Conservation (phyloP, 306 rosid genomes). For the Quercus parvula region DNA sequence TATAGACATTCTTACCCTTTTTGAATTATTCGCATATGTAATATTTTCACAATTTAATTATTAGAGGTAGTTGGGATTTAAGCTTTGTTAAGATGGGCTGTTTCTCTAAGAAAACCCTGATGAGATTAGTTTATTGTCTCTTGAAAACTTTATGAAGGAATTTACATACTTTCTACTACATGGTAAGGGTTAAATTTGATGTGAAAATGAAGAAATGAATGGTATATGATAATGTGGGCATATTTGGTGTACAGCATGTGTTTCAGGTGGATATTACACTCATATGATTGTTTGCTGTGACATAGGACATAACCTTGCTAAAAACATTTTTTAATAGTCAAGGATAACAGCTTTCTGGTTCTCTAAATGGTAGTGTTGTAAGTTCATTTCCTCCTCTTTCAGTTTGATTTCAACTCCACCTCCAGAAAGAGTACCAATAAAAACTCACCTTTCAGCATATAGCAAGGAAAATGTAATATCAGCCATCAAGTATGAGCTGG, state of each 20-base stretch:
- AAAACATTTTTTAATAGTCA: slow-evolving; percentile 1
- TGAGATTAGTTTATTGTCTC: slow-evolving; percentile 1
- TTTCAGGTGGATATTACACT: background rate
- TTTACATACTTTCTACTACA: background rate
- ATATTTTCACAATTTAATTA: background rate
- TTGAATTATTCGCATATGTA: background rate
- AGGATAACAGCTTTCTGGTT: slow-evolving; percentile 15
- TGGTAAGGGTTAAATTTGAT: background rate
- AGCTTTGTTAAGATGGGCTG: background rate
- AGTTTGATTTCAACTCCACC: slow-evolving; percentile 98
- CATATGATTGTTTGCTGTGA: slow-evolving; percentile 1
- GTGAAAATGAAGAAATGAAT: background rate
- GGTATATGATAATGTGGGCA: background rate
- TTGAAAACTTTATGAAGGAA: slow-evolving; percentile 5
- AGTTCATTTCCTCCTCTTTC: slow-evolving; percentile 30
- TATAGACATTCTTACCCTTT: background rate
- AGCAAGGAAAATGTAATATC: slow-evolving; percentile 66
- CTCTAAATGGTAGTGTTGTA: slow-evolving; percentile 12
- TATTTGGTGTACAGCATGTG: background rate
- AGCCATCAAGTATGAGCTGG: slow-evolving; percentile 78
- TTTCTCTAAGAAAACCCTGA: background rate
- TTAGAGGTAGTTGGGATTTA: background rate
- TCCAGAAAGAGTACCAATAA: slow-evolving; percentile 93
- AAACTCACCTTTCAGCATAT: slow-evolving; percentile 79
- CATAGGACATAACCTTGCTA: slow-evolving; percentile 1